These are phyloP conservation scores for Didymella keratinophila DNA, from an alignment of 2,329 filamentous ascomycete species.

Conservation along the genomic window DNA sequence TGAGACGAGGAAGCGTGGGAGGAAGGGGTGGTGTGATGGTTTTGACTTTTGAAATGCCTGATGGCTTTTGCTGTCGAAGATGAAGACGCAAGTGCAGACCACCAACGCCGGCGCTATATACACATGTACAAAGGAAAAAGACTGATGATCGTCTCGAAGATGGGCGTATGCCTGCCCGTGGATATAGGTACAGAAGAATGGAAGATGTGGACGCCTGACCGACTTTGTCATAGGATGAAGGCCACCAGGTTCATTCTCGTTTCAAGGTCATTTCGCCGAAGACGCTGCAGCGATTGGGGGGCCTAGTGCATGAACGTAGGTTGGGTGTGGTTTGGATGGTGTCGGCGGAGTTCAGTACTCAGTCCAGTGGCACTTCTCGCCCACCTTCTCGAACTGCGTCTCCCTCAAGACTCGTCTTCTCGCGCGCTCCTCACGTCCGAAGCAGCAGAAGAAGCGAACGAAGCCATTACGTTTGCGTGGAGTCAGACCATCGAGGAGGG, in stretches of 20 bases:
- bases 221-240: no score
- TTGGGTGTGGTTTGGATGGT: background rate
- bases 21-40: background rate
- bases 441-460: slow-evolving; percentile 46
- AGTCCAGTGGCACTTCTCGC: slow-evolving; percentile 43
- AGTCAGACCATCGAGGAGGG: slow-evolving; percentile 36
- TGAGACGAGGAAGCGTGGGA: background rate
- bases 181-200: background rate
- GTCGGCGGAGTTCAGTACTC: slow-evolving; percentile 30
- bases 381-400: slow-evolving; percentile 43
- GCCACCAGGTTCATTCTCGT: no score
- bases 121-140: background rate
- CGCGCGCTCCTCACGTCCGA: slow-evolving; percentile 44
- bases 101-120: slow-evolving; percentile 3
- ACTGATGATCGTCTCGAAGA: no score
- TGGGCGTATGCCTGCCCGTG: background rate
- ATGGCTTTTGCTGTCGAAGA: background rate
- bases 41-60: background rate
- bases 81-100: background rate
- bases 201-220: background rate
- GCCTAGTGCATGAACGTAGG: no score
- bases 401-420: slow-evolving; percentile 29
- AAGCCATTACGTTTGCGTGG: slow-evolving; percentile 42
- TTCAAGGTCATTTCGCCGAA: no score
- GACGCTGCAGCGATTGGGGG: background rate